phyloP scores from a whole-genome alignment of 2,329 filamentous ascomycete species.

The Balansia obtecta region DNA sequence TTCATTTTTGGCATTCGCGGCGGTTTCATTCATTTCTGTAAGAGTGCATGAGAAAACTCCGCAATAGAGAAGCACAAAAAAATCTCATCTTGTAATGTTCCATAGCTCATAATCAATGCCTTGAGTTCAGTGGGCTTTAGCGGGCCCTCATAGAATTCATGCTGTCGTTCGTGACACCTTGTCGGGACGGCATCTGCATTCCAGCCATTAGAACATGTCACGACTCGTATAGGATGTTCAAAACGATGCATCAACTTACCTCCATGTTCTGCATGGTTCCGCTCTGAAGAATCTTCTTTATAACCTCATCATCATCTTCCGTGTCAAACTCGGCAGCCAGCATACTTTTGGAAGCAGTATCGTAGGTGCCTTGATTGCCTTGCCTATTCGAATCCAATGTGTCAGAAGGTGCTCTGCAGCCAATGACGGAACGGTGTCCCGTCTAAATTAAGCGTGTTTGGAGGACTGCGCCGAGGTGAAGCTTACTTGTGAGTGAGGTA shows the following conservation, averaged over 20 bases:
- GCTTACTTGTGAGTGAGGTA: slow-evolving; percentile 82
- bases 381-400: slow-evolving; percentile 42
- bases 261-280: slow-evolving; percentile 54
- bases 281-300: slow-evolving; percentile 68
- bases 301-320: slow-evolving; percentile 62
- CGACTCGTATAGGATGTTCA: slow-evolving; percentile 3
- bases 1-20: neutral
- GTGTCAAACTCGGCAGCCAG: slow-evolving; percentile 86
- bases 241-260: slow-evolving; percentile 22
- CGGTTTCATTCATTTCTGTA: neutral
- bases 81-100: neutral
- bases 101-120: neutral
- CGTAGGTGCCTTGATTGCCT: slow-evolving; percentile 68
- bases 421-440: neutral
- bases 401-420: neutral
- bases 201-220: neutral
- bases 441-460: neutral
- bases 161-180: slow-evolving; percentile 41
- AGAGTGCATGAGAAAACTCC: neutral
- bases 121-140: slow-evolving; percentile 13
- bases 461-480: neutral
- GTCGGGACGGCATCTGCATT: slow-evolving; percentile 36
- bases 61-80: neutral
- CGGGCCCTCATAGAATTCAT: slow-evolving; percentile 31
- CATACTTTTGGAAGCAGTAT: slow-evolving; percentile 60